Evolutionary conservation across 106 monocot genomes (phyloP), one percentile per base, ranked within the genome.

Genomic region (Apostasia shenzhenica): DNA sequence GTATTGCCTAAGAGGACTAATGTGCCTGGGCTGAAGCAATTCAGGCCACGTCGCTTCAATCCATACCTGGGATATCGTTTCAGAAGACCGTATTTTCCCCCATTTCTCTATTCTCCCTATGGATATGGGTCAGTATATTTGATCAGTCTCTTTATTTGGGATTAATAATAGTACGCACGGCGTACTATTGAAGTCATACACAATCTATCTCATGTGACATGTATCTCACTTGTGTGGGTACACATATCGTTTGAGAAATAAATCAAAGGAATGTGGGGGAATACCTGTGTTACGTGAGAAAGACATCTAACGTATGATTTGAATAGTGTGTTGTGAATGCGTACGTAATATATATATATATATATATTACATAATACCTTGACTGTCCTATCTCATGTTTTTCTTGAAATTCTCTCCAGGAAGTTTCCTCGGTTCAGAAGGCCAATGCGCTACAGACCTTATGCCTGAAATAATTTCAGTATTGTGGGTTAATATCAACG

Each of bases 21-120:
- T 69, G 71, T 95, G 1, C 94, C 91, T 42, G 91, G 88, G 67
- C 70, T 95, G 81, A 95, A 84, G 80, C 83, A 85, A 70, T 80
- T 45, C 40, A 88, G 81, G 14, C 75, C 81, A 3, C 54, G 91
- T 40, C 79, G 91, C 41, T 91, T 80, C 67, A 91, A 72, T 74
- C 84, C 86, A 4, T 84, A 82, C 66, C 60, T 72, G 63, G 85
- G 85, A 0, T 83, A 91, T 45, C 69, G 75, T 13, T 79, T 52
- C 61, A 79, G 85, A 74, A 78, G 84, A 69, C 86, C 88, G 0
- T 91, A 78, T 48, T 49, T 87, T 61, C 87, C 90, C 2, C 87
- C 91, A 13, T 82, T 82, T 68, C 81, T 77, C 44, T 78, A 82
- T 42, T 82, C 82, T 46, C 88, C 88, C n/a, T 95, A 89, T 68